Evolutionary conservation across 78 protist genomes (phyloP).

Genomic region (Dictyostelium discoideum): DNA sequence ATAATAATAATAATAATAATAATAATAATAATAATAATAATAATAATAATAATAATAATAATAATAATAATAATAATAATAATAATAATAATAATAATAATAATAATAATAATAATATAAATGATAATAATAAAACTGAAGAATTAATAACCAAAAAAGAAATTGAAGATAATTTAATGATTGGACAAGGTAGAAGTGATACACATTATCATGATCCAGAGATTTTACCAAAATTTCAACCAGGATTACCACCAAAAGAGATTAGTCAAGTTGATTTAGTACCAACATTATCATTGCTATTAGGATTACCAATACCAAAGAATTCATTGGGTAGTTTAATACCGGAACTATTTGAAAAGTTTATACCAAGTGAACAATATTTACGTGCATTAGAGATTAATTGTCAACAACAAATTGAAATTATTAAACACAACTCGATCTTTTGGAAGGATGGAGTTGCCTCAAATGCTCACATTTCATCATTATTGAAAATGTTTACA

Average conservation of each 20-base stretch:
- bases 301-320: conserved; percentile 86
- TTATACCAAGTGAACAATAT: conserved; percentile 47
- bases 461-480: conserved; percentile 7
- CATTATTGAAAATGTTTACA: background rate
- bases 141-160: background rate
- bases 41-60: background rate
- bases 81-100: background rate
- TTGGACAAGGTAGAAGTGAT: conserved; percentile 24
- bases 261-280: conserved; percentile 88
- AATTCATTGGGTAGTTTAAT: conserved; percentile 80
- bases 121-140: background rate
- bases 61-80: background rate
- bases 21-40: background rate
- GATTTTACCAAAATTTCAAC: conserved; percentile 23
- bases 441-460: conserved; percentile 67
- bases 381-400: conserved; percentile 72
- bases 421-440: conserved; percentile 46
- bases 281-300: conserved; percentile 87
- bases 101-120: background rate
- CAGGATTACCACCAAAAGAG: conserved; percentile 7
- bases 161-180: background rate
- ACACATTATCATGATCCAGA: background rate
- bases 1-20: background rate
- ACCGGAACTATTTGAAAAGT: conserved; percentile 63
- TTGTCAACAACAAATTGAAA: conserved; percentile 72